These are phyloP conservation scores for Calonectria naviculata DNA, from an alignment of 2,329 filamentous ascomycete species.

Conservation along the genomic window DNA sequence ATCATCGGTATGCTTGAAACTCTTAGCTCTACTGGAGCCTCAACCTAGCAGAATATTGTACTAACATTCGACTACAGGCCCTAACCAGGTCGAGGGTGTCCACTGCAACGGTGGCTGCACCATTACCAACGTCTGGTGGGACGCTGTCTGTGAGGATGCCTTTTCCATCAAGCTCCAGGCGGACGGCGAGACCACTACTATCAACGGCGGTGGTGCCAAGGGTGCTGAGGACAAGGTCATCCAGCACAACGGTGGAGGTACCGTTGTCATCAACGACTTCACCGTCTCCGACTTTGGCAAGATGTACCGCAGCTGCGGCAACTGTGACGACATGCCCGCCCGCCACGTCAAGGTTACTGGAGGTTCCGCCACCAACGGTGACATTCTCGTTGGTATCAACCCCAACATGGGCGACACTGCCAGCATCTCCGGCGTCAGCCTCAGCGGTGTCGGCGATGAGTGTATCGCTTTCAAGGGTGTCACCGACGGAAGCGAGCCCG, in stretches of 20 bases:
- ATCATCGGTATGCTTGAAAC: conserved; percentile 51
- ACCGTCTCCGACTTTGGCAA: conserved; percentile 59
- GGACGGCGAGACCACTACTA: conserved; percentile 44
- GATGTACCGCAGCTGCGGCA: conserved; percentile 61
- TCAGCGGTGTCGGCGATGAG: conserved; percentile 32
- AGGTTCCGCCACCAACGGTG: conserved; percentile 49
- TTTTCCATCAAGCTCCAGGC: conserved; percentile 45
- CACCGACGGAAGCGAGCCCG: conserved; percentile 39
- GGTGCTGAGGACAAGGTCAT: conserved; percentile 58
- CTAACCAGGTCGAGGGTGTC: conserved; percentile 57
- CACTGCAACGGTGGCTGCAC: conserved; percentile 58
- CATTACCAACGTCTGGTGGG: conserved; percentile 59
- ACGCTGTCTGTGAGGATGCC: conserved; percentile 59
- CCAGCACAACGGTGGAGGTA: conserved; percentile 59
- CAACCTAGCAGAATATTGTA: background rate
- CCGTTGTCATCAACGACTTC: conserved; percentile 52
- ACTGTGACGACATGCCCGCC: conserved; percentile 48
- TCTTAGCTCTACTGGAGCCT: background rate
- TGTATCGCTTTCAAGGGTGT: conserved; percentile 38
- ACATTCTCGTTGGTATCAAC: conserved; percentile 55
- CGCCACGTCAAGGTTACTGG: conserved; percentile 57
- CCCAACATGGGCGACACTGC: conserved; percentile 51
- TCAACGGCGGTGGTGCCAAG: conserved; percentile 59
- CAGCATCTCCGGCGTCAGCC: conserved; percentile 34
- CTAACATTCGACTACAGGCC: conserved; percentile 22